These are phyloP conservation scores for Beauveria sp. DNA, from an alignment of 2,329 filamentous ascomycete species.

Conservation along the genomic window DNA sequence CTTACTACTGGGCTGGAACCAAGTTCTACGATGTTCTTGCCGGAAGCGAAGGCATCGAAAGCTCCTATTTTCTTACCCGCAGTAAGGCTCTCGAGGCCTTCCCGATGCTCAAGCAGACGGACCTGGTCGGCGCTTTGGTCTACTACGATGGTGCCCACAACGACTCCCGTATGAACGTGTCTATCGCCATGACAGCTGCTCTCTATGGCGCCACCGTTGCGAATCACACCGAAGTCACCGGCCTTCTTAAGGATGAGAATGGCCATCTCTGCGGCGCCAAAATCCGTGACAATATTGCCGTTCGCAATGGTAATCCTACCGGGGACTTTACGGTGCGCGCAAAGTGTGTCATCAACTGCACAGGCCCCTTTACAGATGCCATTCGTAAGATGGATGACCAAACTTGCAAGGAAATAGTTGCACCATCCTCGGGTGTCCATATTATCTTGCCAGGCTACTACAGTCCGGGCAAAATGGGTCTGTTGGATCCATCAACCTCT, in stretches of 20 bases:
- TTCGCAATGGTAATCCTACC: slow-evolving; percentile 49
- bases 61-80: slow-evolving; percentile 78
- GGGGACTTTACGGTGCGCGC: slow-evolving; percentile 65
- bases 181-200: slow-evolving; percentile 80
- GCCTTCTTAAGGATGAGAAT: slow-evolving; percentile 63
- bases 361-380: slow-evolving; percentile 78
- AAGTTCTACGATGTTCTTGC: slow-evolving; percentile 83
- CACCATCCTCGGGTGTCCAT: slow-evolving; percentile 78
- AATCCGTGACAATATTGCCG: slow-evolving; percentile 62
- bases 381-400: slow-evolving; percentile 80
- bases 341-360: slow-evolving; percentile 81
- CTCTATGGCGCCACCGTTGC: slow-evolving; percentile 76
- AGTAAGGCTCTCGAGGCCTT: slow-evolving; percentile 83
- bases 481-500: slow-evolving; percentile 79
- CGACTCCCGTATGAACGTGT: slow-evolving; percentile 88
- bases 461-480: slow-evolving; percentile 76
- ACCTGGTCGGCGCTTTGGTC: slow-evolving; percentile 72
- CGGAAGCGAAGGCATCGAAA: slow-evolving; percentile 80
- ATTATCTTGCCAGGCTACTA: slow-evolving; percentile 83
- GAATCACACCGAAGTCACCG: slow-evolving; percentile 76
- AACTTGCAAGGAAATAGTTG: slow-evolving; percentile 66
- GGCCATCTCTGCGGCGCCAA: slow-evolving; percentile 68
- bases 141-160: slow-evolving; percentile 93
- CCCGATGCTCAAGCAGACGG: slow-evolving; percentile 77
- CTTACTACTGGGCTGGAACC: slow-evolving; percentile 69